A percentile compares a stretch with the other conserved stretches of the same genome.
Evolutionary conservation across 2,329 filamentous ascomycete species (phyloP).

Genomic region (Hymenoscyphus infarciens): DNA sequence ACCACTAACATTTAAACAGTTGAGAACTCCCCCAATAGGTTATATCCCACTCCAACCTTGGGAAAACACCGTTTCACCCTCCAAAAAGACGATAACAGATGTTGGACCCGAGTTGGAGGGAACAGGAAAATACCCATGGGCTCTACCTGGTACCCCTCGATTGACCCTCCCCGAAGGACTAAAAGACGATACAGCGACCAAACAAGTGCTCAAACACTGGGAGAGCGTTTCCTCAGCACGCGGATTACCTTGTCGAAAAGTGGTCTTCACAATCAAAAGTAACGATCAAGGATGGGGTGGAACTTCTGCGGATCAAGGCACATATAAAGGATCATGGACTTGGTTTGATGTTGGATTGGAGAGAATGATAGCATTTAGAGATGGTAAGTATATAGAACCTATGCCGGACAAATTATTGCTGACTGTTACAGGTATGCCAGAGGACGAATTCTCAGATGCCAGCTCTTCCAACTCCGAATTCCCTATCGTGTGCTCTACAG

Average conservation of each 20-base stretch:
- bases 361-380: constrained; percentile 43
- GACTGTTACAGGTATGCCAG: background rate
- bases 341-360: constrained; percentile 65
- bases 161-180: background rate
- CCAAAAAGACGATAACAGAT: constrained; percentile 4
- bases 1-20: constrained; percentile 18
- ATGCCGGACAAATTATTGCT: background rate
- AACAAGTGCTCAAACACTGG: constrained; percentile 25
- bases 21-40: constrained; percentile 33
- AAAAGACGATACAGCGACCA: constrained; percentile 11
- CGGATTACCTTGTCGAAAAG: constrained; percentile 51
- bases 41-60: constrained; percentile 7
- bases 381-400: constrained; percentile 19
- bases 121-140: constrained; percentile 8
- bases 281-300: constrained; percentile 58
- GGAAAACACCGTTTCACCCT: background rate
- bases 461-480: constrained; percentile 3
- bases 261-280: constrained; percentile 56
- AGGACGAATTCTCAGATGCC: constrained; percentile 1
- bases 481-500: constrained; percentile 6
- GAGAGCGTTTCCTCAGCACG: constrained; percentile 15
- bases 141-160: constrained; percentile 10
- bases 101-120: constrained; percentile 13
- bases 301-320: constrained; percentile 31
- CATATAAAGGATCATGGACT: constrained; percentile 50